Evolutionary conservation across 108 stramenopile genomes (phyloP), one percentile per base, ranked within the genome.

Genomic region (Aureococcus anophagefferens): DNA sequence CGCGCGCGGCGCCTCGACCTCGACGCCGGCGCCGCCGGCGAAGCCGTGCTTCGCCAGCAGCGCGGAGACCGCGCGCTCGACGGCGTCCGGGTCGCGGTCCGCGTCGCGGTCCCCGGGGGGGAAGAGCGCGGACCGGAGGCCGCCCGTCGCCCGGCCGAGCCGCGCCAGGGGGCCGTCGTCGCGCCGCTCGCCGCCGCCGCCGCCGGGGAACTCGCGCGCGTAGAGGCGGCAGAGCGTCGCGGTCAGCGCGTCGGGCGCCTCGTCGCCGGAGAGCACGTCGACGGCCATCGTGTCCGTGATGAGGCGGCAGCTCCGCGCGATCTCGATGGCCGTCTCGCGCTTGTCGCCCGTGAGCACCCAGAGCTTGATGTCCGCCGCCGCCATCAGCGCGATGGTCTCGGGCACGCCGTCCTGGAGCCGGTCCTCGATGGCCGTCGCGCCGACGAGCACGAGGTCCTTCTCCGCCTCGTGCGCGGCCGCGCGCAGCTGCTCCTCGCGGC

Each of bases 261-360:
- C 67, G 59, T 33, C 32, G 51, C 21, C 17, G 63, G 76, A 30
- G 21, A 81, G 40, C 0, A 73, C 67, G 33, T 71, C 32, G 67
- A 77, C 67, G 40, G 66, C 37, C 70, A 67, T 71, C 32, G 34
- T 33, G n/a, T 72, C 72, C 28, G 29, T 30, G 29, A 86, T 62
- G 32, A 89, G 79, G 31, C 68, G 74, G 74, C 85, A 84, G 37
- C 76, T 67, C 62, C 69, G 59, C 0, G 80, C 88, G 62, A 89
- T 89, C 67, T 87, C 86, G 29, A 84, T 84, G 44, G 88, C 88
- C 18, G 86, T 87, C 35, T 83, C 84, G 0, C 72, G 70, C 84
- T 89, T 89, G 82, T 89, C 88, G 5, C 88, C 88, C 17, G 87
- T 88, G 29, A 85, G 62, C 29, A 84, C 78, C 83, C 81, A 84